Conservation (phyloP, 768 basidiomycete genomes). For the Plicaturopsis crispa region DNA sequence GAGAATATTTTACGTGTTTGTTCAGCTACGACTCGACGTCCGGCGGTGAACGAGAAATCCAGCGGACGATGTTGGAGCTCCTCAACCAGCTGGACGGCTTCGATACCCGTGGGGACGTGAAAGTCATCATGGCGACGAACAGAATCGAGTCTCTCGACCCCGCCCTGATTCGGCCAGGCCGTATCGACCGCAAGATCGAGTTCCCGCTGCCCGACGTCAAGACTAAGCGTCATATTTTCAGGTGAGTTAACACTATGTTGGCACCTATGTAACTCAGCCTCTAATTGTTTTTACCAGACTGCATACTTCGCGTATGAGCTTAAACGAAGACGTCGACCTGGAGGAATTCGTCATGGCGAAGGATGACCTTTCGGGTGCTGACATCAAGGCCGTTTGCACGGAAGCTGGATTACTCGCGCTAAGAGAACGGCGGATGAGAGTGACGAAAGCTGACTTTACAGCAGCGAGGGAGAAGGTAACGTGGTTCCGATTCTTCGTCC, state of each 20-base stretch:
- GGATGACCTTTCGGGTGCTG: conserved; percentile 94
- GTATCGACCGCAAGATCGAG: conserved; percentile 98
- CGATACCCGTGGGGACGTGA: conserved; percentile 98
- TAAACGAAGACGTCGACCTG: conserved; percentile 81
- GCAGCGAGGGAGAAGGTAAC: conserved; percentile 88
- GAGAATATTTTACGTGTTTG: conserved; percentile 9
- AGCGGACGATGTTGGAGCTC: conserved; percentile 97
- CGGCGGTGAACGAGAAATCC: conserved; percentile 98
- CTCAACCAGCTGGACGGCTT: conserved; percentile 99
- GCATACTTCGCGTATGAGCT: conserved; percentile 93
- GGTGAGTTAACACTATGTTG: conserved; percentile 31
- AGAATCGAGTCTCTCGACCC: conserved; percentile 96
- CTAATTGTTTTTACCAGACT: conserved; percentile 36
- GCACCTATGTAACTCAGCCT: not conserved
- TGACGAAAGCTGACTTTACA: conserved; percentile 86
- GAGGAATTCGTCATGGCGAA: conserved; percentile 95
- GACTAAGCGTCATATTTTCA: conserved; percentile 98
- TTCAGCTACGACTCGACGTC: conserved; percentile 94
- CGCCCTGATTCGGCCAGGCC: conserved; percentile 95
- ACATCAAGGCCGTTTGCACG: conserved; percentile 98
- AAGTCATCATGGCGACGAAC: conserved; percentile 99
- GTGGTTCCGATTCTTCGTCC: not conserved
- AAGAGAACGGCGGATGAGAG: conserved; percentile 91
- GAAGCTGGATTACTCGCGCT: conserved; percentile 96
- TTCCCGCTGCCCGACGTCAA: conserved; percentile 97